A percentile compares a stretch with the other conserved stretches of the same genome.
Evolutionary conservation across 2,329 filamentous ascomycete species (phyloP).

Genomic region (Madurella mycetomatis): DNA sequence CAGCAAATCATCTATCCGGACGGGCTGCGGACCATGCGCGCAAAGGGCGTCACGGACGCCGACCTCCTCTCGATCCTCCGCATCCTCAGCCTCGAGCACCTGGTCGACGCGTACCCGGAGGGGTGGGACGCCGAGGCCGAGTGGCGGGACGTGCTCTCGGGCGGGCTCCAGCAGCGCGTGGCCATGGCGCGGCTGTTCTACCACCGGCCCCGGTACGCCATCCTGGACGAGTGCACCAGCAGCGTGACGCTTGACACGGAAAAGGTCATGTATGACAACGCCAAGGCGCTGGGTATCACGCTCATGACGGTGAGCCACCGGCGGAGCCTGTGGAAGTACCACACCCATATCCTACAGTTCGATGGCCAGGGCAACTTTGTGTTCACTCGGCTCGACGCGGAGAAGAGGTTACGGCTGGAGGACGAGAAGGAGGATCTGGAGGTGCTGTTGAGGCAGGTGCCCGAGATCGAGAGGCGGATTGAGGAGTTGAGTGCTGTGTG

Average conservation of each 20-base stretch:
- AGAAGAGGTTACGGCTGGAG: conserved; percentile 77
- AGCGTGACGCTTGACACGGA: conserved; percentile 94
- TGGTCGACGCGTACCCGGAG: conserved; percentile 69
- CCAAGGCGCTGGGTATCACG: conserved; percentile 85
- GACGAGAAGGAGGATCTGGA: conserved; percentile 97
- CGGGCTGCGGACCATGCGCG: conserved; percentile 77
- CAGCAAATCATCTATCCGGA: conserved; percentile 98
- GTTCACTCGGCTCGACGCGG: conserved; percentile 86
- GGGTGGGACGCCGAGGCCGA: conserved; percentile 94
- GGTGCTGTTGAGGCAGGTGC: conserved; percentile 75
- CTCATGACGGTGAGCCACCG: conserved; percentile 96
- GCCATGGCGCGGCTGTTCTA: conserved; percentile 97
- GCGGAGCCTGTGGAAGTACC: conserved; percentile 92
- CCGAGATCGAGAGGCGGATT: conserved; percentile 81
- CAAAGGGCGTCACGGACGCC: conserved; percentile 74
- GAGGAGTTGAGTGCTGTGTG: conserved; percentile 62
- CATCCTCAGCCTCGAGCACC: conserved; percentile 75
- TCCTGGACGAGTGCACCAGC: conserved; percentile 93
- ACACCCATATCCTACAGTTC: conserved; percentile 90
- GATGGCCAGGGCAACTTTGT: conserved; percentile 90
- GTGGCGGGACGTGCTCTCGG: conserved; percentile 91
- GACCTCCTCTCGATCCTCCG: conserved; percentile 74
- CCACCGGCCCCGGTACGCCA: conserved; percentile 87
- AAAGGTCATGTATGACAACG: conserved; percentile 94
- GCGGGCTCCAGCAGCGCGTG: conserved; percentile 89